Conservation (phyloP, 306 rosid species). For the Castanea crenata region DNA sequence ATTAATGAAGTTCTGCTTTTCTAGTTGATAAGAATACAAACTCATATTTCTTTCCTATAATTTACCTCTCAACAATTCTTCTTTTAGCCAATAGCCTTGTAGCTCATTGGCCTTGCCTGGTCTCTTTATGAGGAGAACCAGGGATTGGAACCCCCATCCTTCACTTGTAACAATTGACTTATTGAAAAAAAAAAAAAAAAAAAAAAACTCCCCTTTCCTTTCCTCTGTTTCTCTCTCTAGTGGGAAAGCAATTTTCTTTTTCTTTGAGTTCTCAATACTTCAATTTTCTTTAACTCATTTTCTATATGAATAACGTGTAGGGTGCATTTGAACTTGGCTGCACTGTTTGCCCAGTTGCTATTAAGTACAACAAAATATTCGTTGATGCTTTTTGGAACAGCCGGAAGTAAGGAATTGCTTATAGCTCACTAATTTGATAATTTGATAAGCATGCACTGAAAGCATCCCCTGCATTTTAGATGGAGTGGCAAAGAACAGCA, state of each 20-base stretch:
- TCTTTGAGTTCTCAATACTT: conserved; percentile 10
- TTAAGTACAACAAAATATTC: conserved; percentile 94
- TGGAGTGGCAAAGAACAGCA: not conserved
- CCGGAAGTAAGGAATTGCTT: conserved; percentile 70
- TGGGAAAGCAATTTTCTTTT: not conserved
- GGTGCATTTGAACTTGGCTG: conserved; percentile 99
- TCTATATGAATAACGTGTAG: conserved; percentile 38
- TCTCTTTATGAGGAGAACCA: not conserved
- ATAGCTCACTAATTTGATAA: conserved; percentile 6
- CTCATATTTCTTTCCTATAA: not conserved
- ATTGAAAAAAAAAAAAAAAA: too few relatives aligned
- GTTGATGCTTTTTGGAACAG: conserved; percentile 99
- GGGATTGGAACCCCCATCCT: too few relatives aligned
- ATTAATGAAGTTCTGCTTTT: conserved; percentile 3
- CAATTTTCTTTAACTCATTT: conserved; percentile 14
- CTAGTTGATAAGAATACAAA: not conserved
- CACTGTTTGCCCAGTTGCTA: conserved; percentile 91
- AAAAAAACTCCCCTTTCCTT: too few relatives aligned
- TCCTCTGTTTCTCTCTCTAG: not conserved
- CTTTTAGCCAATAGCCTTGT: not conserved
- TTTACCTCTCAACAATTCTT: not conserved
- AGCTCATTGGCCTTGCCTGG: not conserved
- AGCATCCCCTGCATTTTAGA: not conserved
- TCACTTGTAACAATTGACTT: too few relatives aligned
- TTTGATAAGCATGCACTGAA: not conserved